A percentile compares a stretch with the other conserved stretches of the same genome.
Evolutionary conservation across 2,329 filamentous ascomycete species (phyloP).

Genomic region (Lasiodiplodia theobromae): DNA sequence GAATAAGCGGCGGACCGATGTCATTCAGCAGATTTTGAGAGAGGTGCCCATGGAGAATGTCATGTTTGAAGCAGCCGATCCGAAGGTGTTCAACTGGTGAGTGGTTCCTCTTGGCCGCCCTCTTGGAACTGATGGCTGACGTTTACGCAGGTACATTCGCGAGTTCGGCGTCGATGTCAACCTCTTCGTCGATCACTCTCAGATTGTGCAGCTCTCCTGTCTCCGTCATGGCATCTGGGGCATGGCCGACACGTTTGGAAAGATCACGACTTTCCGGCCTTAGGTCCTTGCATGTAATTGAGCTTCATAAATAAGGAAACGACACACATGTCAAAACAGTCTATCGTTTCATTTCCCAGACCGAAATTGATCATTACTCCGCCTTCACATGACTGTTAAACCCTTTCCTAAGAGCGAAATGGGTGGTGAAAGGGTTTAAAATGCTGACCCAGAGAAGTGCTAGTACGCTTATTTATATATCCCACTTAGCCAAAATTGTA

Average conservation of each 20-base stretch:
- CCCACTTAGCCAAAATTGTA: too few relatives aligned
- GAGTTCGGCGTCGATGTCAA: slow-evolving; percentile 66
- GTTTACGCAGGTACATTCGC: slow-evolving; percentile 50
- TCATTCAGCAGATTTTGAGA: slow-evolving; percentile 60
- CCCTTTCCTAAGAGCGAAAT: background rate
- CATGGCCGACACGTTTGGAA: slow-evolving; percentile 63
- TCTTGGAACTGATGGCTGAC: background rate
- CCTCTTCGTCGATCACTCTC: slow-evolving; percentile 64
- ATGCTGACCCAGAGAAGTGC: too few relatives aligned
- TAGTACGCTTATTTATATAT: too few relatives aligned
- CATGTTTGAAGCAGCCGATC: slow-evolving; percentile 66
- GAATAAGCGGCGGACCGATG: slow-evolving; percentile 60
- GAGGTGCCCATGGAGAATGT: slow-evolving; percentile 60
- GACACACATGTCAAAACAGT: background rate
- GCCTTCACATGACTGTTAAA: background rate
- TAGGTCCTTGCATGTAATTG: background rate
- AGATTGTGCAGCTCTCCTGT: slow-evolving; percentile 63
- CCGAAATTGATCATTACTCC: too few relatives aligned
- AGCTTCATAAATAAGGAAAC: background rate
- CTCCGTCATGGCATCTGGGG: slow-evolving; percentile 63
- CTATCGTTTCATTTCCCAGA: too few relatives aligned
- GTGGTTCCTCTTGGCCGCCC: background rate
- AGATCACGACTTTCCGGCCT: slow-evolving; percentile 49
- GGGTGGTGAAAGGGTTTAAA: too few relatives aligned
- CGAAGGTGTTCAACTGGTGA: slow-evolving; percentile 59